phyloP scores from a whole-genome alignment of 2,329 filamentous ascomycete species.

The Trichoderma hamatum region DNA sequence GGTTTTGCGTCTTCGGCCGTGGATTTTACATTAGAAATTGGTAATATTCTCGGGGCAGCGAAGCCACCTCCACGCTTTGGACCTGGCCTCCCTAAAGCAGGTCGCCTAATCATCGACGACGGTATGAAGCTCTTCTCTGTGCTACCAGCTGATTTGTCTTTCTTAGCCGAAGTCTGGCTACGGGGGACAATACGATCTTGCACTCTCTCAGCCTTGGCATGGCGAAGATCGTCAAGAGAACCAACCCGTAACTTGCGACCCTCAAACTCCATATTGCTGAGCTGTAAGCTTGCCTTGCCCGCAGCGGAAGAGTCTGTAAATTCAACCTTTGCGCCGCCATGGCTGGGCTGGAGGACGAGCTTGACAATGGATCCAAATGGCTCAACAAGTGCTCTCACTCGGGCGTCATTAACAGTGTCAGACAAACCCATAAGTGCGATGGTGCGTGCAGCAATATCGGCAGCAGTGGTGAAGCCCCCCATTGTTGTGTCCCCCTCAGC shows the following conservation, averaged over 20 bases:
- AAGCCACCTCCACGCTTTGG: constrained; percentile 52
- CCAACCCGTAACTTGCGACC: constrained; percentile 59
- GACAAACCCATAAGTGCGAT: constrained; percentile 83
- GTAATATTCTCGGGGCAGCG: constrained; percentile 34
- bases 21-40: constrained; percentile 30
- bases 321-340: constrained; percentile 85
- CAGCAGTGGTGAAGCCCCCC: constrained; percentile 43
- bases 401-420: constrained; percentile 88
- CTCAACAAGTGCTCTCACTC: constrained; percentile 73
- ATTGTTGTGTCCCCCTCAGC: constrained; percentile 47
- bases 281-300: constrained; percentile 68
- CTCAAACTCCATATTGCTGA: constrained; percentile 60
- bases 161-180: constrained; percentile 38
- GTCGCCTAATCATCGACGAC: constrained; percentile 49
- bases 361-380: constrained; percentile 72
- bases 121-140: constrained; percentile 45
- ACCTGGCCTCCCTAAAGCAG: constrained; percentile 45
- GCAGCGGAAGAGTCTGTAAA: constrained; percentile 71
- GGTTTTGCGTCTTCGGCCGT: constrained; percentile 30
- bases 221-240: constrained; percentile 57
- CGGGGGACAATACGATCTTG: constrained; percentile 37
- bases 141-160: constrained; percentile 29
- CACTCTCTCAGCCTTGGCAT: constrained; percentile 49
- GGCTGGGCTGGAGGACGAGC: constrained; percentile 76
- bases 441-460: constrained; percentile 66